Evolutionary conservation across 2,329 filamentous ascomycete species (phyloP).

Genomic region (Cyphellophora attinorum): DNA sequence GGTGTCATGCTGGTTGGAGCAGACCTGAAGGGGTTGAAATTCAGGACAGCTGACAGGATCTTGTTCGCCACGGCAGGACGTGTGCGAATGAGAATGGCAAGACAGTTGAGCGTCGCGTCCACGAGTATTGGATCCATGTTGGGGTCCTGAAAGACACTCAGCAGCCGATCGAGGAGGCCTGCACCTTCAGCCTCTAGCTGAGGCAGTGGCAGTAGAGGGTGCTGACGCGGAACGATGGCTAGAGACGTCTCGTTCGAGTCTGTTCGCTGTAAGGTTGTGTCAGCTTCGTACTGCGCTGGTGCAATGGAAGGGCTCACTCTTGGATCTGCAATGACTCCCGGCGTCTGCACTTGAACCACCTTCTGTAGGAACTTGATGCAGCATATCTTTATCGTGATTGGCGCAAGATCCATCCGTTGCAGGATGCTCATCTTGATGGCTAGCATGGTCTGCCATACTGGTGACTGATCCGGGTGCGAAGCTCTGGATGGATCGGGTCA

Average conservation of each 20-base stretch:
- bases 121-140: conserved; percentile 80
- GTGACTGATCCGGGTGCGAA: conserved; percentile 69
- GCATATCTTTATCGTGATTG: conserved; percentile 72
- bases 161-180: conserved; percentile 78
- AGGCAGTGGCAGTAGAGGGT: conserved; percentile 67
- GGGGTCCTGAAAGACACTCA: conserved; percentile 77
- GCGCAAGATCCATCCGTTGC: conserved; percentile 73
- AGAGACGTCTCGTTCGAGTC: conserved; percentile 78
- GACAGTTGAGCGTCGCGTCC: conserved; percentile 81
- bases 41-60: conserved; percentile 74
- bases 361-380: conserved; percentile 97
- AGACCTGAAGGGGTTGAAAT: conserved; percentile 82
- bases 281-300: not conserved
- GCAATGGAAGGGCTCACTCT: conserved; percentile 55
- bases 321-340: conserved; percentile 70
- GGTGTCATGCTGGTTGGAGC: conserved; percentile 69
- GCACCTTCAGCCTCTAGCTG: conserved; percentile 88
- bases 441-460: conserved; percentile 79
- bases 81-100: conserved; percentile 72
- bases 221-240: conserved; percentile 72
- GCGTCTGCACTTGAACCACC: conserved; percentile 83
- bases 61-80: conserved; percentile 74
- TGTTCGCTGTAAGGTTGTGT: conserved; percentile 45
- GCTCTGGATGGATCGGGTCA: conserved; percentile 51
- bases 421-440: conserved; percentile 84